Evolutionary conservation across 164 flowering plant species (phyloP), one percentile per base, ranked within the genome.

Genomic region (Pachysandra terminalis): DNA sequence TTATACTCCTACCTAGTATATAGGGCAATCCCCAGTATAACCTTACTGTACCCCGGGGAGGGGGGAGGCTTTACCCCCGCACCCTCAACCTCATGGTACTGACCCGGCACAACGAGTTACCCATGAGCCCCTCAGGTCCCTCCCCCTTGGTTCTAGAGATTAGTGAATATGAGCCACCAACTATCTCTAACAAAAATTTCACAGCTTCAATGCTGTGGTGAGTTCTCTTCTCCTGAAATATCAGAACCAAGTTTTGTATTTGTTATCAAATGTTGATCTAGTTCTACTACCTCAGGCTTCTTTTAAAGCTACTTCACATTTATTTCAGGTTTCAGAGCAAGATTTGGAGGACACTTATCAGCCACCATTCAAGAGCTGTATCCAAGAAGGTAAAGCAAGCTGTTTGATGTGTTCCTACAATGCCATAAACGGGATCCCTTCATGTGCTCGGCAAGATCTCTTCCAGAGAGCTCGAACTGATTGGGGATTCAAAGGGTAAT

Each of bases 401-500:
- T 90, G 97, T 79, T 74, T 95, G 74, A 95, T 95, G 99, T 95
- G 99, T 77, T 83, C 97, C 6, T 95, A 95, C 81, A 95, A 90
- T 79, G 64, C 69, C 25, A 81, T 95, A 51, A 90, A 92, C 78
- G 99, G 99, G 10, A 72, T 95, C 41, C 99, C 97, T 22, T 83
- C 87, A 0, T 95, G 97, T 72, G 94, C 92, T 21, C 56, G 77
- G 17, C 53, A 61, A 22, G 87, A 87, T 75, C 85, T 95, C 54
- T 77, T 95, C 19, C 68, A 82, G 55, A 77, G 82, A 71, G 88
- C 86, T 73, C 81, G 97, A 73, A 71, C 16, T 5, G 87, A 89
- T 5, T 92, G 99, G 97, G 93, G 92, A 51, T 92, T 95, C 68
- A 69, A 83, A 57, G 99, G 99, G 97, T 92, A 75, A 80, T 3